These are phyloP conservation scores for Podaxis sp. DNA, from an alignment of 768 basidiomycete species.

Conservation along the genomic window DNA sequence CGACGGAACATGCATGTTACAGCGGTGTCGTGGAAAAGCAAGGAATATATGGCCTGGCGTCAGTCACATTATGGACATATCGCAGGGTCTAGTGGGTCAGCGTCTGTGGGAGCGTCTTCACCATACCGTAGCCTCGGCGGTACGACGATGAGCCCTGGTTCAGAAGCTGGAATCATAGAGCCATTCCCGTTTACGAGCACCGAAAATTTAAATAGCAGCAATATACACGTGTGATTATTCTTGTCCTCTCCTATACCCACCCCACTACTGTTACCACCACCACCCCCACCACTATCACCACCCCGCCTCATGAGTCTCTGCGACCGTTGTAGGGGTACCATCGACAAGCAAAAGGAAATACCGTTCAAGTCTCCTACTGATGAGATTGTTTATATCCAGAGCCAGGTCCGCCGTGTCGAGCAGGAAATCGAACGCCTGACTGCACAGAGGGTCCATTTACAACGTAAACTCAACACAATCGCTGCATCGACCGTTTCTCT, in stretches of 20 bases:
- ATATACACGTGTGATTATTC: not conserved
- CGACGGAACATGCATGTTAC: not conserved
- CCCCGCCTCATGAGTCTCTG: slow-evolving; percentile 1
- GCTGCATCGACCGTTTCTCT: not conserved
- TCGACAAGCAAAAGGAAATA: not conserved
- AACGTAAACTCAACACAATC: slow-evolving; percentile 3
- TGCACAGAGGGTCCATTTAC: not conserved
- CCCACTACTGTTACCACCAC: not conserved
- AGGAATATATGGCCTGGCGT: not conserved
- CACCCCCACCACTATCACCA: not conserved
- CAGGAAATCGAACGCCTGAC: slow-evolving; percentile 4
- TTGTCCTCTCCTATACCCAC: not conserved
- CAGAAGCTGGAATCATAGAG: not conserved
- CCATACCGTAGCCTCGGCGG: not conserved
- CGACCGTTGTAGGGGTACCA: not conserved
- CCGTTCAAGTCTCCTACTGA: slow-evolving; percentile 7
- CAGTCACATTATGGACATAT: not conserved
- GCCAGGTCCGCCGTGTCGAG: slow-evolving; percentile 2
- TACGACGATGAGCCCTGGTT: not conserved
- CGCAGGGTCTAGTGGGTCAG: not conserved
- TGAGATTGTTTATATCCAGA: not conserved
- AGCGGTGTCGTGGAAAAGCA: slow-evolving; percentile 7
- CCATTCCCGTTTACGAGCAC: slow-evolving; percentile 2
- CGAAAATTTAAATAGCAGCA: not conserved
- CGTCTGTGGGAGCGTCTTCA: not conserved